Percentiles rank a stretch among this genome's conserved stretches.
Conservation (phyloP, 2,329 filamentous ascomycete genomes). For the Chaetomiaceae sp. region DNA sequence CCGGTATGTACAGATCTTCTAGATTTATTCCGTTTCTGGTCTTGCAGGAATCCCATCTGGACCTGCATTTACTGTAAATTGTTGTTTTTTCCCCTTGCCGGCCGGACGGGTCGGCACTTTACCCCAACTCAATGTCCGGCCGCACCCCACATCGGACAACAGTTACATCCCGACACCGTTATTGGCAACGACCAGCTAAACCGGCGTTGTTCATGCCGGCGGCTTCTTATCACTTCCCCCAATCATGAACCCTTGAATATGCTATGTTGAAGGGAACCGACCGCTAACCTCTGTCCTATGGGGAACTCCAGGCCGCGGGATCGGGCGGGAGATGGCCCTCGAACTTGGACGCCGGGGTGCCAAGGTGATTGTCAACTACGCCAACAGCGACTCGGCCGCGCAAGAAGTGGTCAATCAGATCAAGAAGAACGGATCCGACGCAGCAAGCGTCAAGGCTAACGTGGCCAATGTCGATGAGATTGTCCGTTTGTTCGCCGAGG, state of each 20-base stretch:
- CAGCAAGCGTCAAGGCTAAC: constrained; percentile 53
- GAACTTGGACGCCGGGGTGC: constrained; percentile 62
- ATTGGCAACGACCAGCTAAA: not conserved
- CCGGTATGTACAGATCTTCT: constrained; percentile 26
- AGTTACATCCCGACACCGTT: not conserved
- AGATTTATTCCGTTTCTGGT: not conserved
- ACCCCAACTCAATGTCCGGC: constrained; percentile 28
- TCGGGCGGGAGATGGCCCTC: constrained; percentile 62
- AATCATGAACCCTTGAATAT: not conserved
- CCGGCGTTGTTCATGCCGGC: too few relatives aligned
- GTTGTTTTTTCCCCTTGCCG: not conserved
- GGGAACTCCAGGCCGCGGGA: constrained; percentile 45
- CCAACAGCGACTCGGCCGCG: constrained; percentile 60
- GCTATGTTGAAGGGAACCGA: too few relatives aligned
- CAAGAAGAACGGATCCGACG: constrained; percentile 58
- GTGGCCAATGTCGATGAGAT: constrained; percentile 62
- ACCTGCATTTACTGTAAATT: not conserved
- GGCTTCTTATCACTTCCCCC: not conserved
- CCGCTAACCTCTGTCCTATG: not conserved
- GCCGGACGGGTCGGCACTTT: constrained; percentile 22
- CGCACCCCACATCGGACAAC: constrained; percentile 2
- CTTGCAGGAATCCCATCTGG: not conserved
- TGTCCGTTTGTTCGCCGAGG: constrained; percentile 58
- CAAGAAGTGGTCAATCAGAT: constrained; percentile 63
- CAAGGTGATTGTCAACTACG: constrained; percentile 64